Percentiles rank a stretch among this genome's conserved stretches.
phyloP scores from a whole-genome alignment of 345 rosid genomes.

The Eucalyptus shirleyi region DNA sequence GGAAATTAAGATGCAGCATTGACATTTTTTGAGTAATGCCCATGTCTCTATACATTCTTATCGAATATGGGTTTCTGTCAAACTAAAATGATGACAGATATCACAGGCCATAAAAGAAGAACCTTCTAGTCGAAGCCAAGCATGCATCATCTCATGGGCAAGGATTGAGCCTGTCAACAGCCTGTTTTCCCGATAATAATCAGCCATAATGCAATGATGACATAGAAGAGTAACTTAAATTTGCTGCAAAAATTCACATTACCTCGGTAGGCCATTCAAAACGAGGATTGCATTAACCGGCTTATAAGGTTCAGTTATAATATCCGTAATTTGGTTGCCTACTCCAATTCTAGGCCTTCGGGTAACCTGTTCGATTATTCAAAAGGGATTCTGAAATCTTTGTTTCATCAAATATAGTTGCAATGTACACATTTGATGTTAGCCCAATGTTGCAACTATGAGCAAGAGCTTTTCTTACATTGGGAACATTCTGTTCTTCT shows the following conservation, averaged over 20 bases:
- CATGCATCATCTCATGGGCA: constrained; percentile 99
- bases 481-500: constrained; percentile 73
- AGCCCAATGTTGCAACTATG: not conserved
- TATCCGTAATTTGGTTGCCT: constrained; percentile 41
- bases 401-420: not conserved
- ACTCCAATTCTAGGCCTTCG: constrained; percentile 67
- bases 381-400: not conserved
- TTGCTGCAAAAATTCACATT: not conserved
- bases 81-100: not conserved
- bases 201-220: not conserved
- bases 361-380: constrained; percentile 27
- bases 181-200: constrained; percentile 16
- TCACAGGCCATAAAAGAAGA: not conserved
- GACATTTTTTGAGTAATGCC: not conserved
- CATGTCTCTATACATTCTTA: not conserved
- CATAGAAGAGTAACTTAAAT: not conserved
- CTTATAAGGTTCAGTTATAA: constrained; percentile 68
- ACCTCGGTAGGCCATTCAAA: constrained; percentile 87
- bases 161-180: constrained; percentile 88
- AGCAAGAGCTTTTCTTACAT: constrained; percentile 19
- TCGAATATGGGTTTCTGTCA: not conserved
- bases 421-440: not conserved
- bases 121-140: constrained; percentile 97
- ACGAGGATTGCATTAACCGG: constrained; percentile 79
- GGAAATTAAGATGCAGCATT: not conserved